Evolutionary conservation across 1,139 yeast species (phyloP), one percentile per base, ranked within the genome.

Genomic region (Yarrowia galli): DNA sequence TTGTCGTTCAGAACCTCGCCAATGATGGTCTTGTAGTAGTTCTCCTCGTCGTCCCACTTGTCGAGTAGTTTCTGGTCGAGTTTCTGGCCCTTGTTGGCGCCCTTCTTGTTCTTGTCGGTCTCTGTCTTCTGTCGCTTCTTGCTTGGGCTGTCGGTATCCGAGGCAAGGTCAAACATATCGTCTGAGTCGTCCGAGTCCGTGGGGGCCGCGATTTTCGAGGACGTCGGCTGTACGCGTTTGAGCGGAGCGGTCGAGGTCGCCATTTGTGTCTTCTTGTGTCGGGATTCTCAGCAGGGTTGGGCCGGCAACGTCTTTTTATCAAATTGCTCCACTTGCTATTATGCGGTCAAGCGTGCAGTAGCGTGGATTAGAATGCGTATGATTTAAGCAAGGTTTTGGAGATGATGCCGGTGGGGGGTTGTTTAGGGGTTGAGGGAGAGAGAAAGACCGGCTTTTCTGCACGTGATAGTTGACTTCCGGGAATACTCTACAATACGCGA

Each of bases 1-100:
- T 86, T 83, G 43, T 85, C 80, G 22, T 91, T 88, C 32, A 86
- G 79, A 73, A 89, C 88, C 65, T 96, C 81, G 65, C 86, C 86
- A 72, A 89, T 85, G 40, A 93, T 85, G 48, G 89, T 87, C 64
- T 90, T 84, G 75, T 91, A 92, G 77, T 92, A 96, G 0, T 97
- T 97, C 71, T 91, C 92, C 66, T 87, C 87, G 75, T 92, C 97
- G 67, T 78, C 81, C 77, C 79, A 77, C 60, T 73, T 75, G 67
- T 77, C 80, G 38, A 75, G 73, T 70, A 76, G 71, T 38, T 72
- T 71, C 23, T 71, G 73, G 61, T 73, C 75, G 15, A 75, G 71
- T 35, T 70, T 68, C 56, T 70, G 69, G 61, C 71, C 73, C 16
- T n/a, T 25, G 10, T n/a, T n/a, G n/a, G n/a, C 20, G 67, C 35